Conservation (phyloP, 148 eudicot genomes). For the Vaccinium macrocarpon region DNA sequence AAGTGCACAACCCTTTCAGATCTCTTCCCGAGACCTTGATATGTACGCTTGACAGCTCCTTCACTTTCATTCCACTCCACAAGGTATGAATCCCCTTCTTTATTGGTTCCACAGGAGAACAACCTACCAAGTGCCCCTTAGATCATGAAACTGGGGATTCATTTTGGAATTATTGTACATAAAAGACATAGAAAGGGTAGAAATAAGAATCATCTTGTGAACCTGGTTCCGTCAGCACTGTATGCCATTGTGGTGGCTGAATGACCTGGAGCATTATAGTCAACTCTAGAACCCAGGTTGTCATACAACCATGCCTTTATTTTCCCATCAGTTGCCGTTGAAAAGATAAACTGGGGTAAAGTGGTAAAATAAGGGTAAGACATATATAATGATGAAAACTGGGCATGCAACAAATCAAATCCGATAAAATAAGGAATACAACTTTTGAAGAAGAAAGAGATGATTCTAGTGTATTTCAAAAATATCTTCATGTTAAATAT, state of each 20-base stretch:
- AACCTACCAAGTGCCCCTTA: slow-evolving; percentile 43
- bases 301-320: slow-evolving; percentile 97
- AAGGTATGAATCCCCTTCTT: slow-evolving; percentile 88
- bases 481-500: no score
- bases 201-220: slow-evolving; percentile 13
- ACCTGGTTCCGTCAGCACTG: slow-evolving; percentile 94
- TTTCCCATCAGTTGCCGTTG: slow-evolving; percentile 91
- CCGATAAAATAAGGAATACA: not conserved
- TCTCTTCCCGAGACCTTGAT: slow-evolving; percentile 74
- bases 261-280: slow-evolving; percentile 98
- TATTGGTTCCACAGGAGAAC: slow-evolving; percentile 92
- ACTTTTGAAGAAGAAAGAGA: not conserved
- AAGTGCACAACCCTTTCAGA: slow-evolving; percentile 78
- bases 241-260: slow-evolving; percentile 82
- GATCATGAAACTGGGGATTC: not conserved
- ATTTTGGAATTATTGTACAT: not conserved
- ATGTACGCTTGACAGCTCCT: slow-evolving; percentile 82
- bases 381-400: not conserved
- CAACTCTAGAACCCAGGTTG: slow-evolving; percentile 78
- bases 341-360: slow-evolving; percentile 71
- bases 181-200: slow-evolving; percentile 3
- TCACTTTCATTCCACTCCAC: slow-evolving; percentile 98
- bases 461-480: not conserved
- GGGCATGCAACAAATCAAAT: not conserved
- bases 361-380: not conserved